These are phyloP conservation scores for Phaffomyces antillensis DNA, from an alignment of 805 yeast species.

Conservation along the genomic window DNA sequence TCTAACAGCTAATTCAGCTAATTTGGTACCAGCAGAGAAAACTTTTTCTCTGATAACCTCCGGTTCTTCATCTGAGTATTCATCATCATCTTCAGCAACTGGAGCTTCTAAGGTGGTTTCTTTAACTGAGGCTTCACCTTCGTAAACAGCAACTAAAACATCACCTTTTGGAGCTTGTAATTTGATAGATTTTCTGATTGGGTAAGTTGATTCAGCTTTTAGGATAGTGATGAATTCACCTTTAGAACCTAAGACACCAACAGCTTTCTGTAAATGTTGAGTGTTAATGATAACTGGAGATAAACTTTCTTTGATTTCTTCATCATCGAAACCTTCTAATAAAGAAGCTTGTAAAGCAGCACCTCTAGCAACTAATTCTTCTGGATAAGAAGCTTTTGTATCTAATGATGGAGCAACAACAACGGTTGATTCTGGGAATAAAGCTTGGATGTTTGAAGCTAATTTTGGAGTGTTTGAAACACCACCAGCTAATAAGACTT, in stretches of 20 bases:
- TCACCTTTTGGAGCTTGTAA: constrained; percentile 56
- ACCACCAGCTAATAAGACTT: constrained; percentile 91
- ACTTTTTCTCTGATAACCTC: constrained; percentile 74
- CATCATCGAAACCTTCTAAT: constrained; percentile 75
- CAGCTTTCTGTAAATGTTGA: constrained; percentile 75
- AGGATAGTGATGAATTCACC: constrained; percentile 70
- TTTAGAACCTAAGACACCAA: constrained; percentile 73
- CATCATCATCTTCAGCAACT: constrained; percentile 46
- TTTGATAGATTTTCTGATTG: constrained; percentile 70
- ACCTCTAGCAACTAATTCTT: constrained; percentile 87
- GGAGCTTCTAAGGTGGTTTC: constrained; percentile 69
- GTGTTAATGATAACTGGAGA: constrained; percentile 84
- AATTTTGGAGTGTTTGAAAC: constrained; percentile 88
- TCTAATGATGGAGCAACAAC: constrained; percentile 73
- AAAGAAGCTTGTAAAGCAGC: constrained; percentile 93
- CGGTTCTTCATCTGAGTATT: constrained; percentile 77
- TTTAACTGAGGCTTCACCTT: constrained; percentile 78
- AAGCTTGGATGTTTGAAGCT: constrained; percentile 59
- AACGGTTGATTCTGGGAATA: constrained; percentile 76
- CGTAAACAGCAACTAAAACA: constrained; percentile 66
- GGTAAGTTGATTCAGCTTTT: constrained; percentile 81
- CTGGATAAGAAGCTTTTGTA: constrained; percentile 76
- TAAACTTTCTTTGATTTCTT: constrained; percentile 70
- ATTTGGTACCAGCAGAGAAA: constrained; percentile 61
- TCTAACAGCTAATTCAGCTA: constrained; percentile 73